These are phyloP conservation scores for Naegleria gruberi DNA, from an alignment of 208 protist genomes.

Conservation along the genomic window DNA sequence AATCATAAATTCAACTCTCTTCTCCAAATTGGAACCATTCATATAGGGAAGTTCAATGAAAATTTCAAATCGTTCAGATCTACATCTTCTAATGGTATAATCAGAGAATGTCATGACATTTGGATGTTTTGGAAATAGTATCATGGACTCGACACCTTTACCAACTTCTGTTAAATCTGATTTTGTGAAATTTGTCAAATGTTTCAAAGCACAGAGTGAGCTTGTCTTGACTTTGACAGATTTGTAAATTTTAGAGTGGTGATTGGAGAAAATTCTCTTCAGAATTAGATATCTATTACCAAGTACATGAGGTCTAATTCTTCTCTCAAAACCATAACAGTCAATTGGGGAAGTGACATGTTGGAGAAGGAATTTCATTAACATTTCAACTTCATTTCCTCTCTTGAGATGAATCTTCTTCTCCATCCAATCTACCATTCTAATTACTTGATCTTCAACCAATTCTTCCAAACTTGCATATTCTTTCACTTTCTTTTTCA, in stretches of 20 bases:
- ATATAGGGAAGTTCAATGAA: background rate
- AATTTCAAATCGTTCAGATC: background rate
- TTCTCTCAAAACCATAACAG: background rate
- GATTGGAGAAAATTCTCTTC: background rate
- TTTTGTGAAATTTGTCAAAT: background rate
- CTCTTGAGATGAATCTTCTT: background rate
- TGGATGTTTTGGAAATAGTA: background rate
- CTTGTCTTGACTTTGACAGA: background rate
- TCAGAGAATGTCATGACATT: background rate
- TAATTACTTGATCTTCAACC: background rate
- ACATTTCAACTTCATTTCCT: background rate
- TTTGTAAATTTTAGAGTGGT: background rate
- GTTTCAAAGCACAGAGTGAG: background rate
- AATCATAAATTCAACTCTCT: background rate
- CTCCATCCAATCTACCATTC: background rate
- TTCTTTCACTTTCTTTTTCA: background rate
- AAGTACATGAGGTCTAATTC: background rate
- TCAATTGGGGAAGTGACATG: background rate
- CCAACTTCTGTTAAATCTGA: background rate
- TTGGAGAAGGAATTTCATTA: background rate
- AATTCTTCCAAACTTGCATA: background rate
- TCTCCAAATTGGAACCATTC: background rate
- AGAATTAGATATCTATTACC: background rate
- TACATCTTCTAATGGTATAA: background rate
- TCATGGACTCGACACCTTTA: background rate